phyloP scores from a whole-genome alignment of 2,329 filamentous ascomycete species.

The Calonectria pteridis region DNA sequence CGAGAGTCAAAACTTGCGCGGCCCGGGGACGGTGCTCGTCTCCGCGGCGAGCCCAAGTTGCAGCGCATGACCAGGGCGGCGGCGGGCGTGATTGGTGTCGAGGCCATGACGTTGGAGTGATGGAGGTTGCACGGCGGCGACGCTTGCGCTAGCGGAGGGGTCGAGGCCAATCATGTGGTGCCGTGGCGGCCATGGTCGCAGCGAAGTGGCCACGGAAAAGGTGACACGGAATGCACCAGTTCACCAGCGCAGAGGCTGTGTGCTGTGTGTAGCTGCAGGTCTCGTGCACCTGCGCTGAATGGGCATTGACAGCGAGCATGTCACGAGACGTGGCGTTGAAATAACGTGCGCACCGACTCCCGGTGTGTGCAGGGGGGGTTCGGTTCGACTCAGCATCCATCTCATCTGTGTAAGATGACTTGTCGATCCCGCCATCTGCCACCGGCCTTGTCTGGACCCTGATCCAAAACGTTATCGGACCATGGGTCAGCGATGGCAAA shows the following conservation, averaged over 20 bases:
- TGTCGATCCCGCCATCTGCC: neutral
- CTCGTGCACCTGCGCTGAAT: neutral
- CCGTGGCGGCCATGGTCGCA: neutral
- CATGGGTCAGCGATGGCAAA: neutral
- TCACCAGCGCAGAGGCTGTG: neutral
- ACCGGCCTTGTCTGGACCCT: neutral
- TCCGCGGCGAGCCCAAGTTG: slow-evolving; percentile 11
- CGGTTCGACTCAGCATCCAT: neutral
- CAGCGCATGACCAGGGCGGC: slow-evolving; percentile 26
- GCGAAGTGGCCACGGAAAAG: slow-evolving; percentile 4
- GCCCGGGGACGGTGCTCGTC: neutral
- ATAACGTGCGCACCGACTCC: neutral
- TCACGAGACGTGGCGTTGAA: neutral
- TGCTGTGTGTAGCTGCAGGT: neutral
- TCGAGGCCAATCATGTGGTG: slow-evolving; percentile 9
- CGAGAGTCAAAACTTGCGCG: neutral
- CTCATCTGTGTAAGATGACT: slow-evolving; percentile 9
- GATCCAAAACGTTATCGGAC: neutral
- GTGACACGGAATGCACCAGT: neutral
- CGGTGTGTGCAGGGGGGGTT: no score
- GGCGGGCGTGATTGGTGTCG: slow-evolving; percentile 25
- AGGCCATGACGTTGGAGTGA: slow-evolving; percentile 47
- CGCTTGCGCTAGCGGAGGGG: slow-evolving; percentile 9
- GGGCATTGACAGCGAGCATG: neutral
- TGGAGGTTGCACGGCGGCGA: neutral